phyloP scores from a whole-genome alignment of 129 eudicot species.

The Escallonia rubra region DNA sequence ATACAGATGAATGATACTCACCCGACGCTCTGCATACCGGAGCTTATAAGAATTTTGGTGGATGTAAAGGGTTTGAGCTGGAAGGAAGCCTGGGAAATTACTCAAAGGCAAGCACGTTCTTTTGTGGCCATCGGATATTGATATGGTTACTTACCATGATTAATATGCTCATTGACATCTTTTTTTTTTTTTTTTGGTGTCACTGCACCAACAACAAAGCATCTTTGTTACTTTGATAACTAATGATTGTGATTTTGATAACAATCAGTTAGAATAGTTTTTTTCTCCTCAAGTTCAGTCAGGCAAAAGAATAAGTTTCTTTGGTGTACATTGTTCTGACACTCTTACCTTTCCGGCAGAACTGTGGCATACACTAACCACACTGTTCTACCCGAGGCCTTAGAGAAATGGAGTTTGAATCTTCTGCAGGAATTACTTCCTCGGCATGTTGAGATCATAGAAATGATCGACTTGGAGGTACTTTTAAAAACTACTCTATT shows the following conservation, averaged over 20 bases:
- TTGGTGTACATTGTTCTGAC: constrained; percentile 3
- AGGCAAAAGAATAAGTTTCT: not conserved
- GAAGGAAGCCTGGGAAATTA: constrained; percentile 85
- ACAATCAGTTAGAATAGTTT: not conserved
- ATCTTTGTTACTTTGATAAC: not conserved
- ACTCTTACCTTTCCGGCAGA: constrained; percentile 25
- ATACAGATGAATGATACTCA: constrained; percentile 97
- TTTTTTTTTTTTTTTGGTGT: no score
- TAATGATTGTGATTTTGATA: not conserved
- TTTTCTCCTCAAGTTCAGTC: not conserved
- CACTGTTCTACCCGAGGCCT: constrained; percentile 91
- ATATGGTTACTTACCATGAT: not conserved
- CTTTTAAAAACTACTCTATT: not conserved
- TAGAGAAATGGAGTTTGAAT: constrained; percentile 82
- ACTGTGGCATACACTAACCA: constrained; percentile 92
- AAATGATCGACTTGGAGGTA: constrained; percentile 69
- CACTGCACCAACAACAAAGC: not conserved
- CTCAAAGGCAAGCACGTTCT: constrained; percentile 42
- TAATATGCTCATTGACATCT: no score
- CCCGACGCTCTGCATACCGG: constrained; percentile 89
- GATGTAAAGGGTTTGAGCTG: constrained; percentile 76
- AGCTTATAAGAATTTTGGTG: constrained; percentile 63
- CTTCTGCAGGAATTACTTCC: constrained; percentile 77
- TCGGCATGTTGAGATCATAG: constrained; percentile 79
- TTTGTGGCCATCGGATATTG: not conserved